Conservation (phyloP, 768 basidiomycete genomes). For the Botryobasidium botryosum region DNA sequence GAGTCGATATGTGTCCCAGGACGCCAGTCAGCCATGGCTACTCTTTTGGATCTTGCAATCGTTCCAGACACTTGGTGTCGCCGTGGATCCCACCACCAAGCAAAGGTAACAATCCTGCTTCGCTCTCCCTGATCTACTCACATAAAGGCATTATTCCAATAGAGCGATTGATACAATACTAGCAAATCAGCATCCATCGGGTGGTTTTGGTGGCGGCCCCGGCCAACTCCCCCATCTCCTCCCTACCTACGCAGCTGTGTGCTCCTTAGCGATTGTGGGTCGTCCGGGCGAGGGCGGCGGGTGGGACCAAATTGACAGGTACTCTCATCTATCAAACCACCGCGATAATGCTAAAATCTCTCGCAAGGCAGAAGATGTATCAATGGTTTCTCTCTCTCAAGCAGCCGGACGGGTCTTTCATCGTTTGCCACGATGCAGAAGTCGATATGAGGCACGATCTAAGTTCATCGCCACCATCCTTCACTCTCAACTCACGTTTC, state of each 20-base stretch:
- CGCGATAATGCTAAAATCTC: background rate
- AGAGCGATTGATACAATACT: slow-evolving; percentile 72
- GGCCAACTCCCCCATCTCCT: slow-evolving; percentile 77
- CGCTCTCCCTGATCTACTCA: background rate
- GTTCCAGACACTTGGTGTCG: slow-evolving; percentile 63
- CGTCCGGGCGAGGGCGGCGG: slow-evolving; percentile 53
- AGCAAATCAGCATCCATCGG: slow-evolving; percentile 65
- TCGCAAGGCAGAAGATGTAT: slow-evolving; percentile 52
- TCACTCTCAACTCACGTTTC: background rate
- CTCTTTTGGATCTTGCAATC: slow-evolving; percentile 85
- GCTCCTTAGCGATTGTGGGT: slow-evolving; percentile 68
- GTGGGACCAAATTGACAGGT: slow-evolving; percentile 81
- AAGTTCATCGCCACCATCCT: slow-evolving; percentile 1
- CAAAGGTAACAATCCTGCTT: slow-evolving; percentile 38
- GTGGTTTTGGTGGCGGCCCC: slow-evolving; percentile 87
- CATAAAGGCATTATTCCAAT: background rate
- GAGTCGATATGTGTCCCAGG: slow-evolving; percentile 59
- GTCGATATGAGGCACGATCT: slow-evolving; percentile 87
- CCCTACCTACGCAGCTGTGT: slow-evolving; percentile 79
- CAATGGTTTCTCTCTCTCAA: slow-evolving; percentile 85
- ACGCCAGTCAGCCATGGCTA: slow-evolving; percentile 92
- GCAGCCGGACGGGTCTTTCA: slow-evolving; percentile 82
- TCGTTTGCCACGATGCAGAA: slow-evolving; percentile 74
- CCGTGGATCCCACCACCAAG: slow-evolving; percentile 58
- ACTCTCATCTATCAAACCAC: background rate